Evolutionary conservation across 2,329 filamentous ascomycete species (phyloP), one percentile per base, ranked within the genome.

Genomic region (Seiridium unicorne): DNA sequence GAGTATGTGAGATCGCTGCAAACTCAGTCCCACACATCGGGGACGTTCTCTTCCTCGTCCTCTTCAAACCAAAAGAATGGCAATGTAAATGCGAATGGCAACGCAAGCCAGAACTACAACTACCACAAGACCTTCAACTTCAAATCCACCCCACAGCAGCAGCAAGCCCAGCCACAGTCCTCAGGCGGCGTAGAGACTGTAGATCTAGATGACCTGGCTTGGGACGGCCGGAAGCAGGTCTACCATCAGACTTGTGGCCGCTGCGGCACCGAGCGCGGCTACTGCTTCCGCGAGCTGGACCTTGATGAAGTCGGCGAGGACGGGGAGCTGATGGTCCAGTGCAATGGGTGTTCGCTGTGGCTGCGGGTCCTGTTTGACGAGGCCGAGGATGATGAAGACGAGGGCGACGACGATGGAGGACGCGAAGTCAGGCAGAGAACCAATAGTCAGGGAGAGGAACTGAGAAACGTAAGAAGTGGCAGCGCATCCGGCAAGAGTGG

Each of bases 281-380:
- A 85, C 69, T 71, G 81, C 35, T 82, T 89, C 63, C 74, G 72
- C 13, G 87, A 89, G 72, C 73, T 71, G 7, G 85, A 89, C 69
- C 74, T 90, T 54, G 83, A 86, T 64, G 84, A 83, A 68, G 83
- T 80, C 44, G 80, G 78, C 51, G 82, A 84, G 55, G 77, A 83
- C 63, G 83, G 86, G 7, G 84, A 87, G 68, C 72, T 89, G 51
- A 78, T 88, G 70, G 86, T 90, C 46, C 87, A 84, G 9, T 90
- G 87, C 67, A 77, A 79, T 59, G 87, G 89, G 66, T 90, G 87
- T 65, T 89, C 87, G 68, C 75, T 90, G 51, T 89, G 86, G 86
- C 71, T 89, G 56, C 81, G 82, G 59, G 85, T 90, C 44, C 79
- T 86, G 55, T 90, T 89, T 76, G 84, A 83, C 7, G 78, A 87